Base-by-base conservation (phyloP, 1,284 basidiomycete genomes). In the Neotropicomus parvogracilis region DNA sequence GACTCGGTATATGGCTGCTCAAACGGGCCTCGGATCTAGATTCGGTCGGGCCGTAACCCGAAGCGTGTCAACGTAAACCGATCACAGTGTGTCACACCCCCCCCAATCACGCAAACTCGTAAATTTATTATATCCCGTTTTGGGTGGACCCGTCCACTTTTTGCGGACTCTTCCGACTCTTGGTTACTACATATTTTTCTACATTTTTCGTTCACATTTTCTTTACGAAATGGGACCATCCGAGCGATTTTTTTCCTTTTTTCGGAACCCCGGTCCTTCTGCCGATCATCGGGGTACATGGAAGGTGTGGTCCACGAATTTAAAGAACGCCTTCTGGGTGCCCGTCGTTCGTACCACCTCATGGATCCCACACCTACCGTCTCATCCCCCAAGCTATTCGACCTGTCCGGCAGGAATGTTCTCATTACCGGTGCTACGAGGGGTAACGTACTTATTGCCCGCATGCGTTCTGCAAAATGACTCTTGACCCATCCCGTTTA, bases 351-450 rank as follows among this genome's bases (percentile, higher is more conserved):
- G 16, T 40, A 7, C 42, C 27, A 28, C 50, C 43, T 51, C 47
- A 77, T 76, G 75, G 72, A 75, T 50, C 64, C 70, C 41, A 66
- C 75, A 34, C 75, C 75, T n/a, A 37, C 58, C 24, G 38, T 75
- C 36, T 68, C 75, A 47, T 71, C 78, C 17, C 75, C 67, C 53
- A 66, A 71, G 40, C 75, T 88, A 38, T 88, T 88, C 66, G 74
- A 76, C 52, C 75, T 88, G 59, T 62, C 65, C 10, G 77, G 78
- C 46, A 72, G 79, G 59, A 82, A 77, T 50, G 82, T 76, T 31
- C 78, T 88, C 66, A 77, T 88, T 59, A 88, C 86, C 37, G 85
- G 85, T 51, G 83, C 80, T 36, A 79, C 82, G 16, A 71, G 83
- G 64, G 83, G 82, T 80, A 66, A 56, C 56, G 62, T 66, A 57